Evolutionary conservation across 2,329 filamentous ascomycete species (phyloP).

Genomic region (Tolypocladium nubicola): DNA sequence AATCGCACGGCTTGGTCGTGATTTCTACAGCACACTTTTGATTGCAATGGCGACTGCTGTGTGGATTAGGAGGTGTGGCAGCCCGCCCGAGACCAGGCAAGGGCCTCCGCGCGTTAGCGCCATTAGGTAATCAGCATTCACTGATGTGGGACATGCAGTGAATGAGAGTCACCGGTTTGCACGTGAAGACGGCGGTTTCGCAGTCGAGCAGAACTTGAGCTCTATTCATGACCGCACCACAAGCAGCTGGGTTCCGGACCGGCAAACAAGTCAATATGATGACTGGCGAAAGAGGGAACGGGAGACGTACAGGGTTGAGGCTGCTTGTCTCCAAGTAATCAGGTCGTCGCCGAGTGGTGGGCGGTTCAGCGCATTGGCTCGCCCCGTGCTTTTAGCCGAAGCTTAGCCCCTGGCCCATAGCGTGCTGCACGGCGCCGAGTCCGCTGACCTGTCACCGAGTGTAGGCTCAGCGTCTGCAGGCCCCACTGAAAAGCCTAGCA

Average conservation of each 20-base stretch:
- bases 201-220: background rate
- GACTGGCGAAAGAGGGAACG: background rate
- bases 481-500: background rate
- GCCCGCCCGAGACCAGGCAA: slow-evolving; percentile 3
- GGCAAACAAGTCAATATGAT: background rate
- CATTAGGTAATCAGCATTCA: slow-evolving; percentile 14
- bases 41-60: slow-evolving; percentile 15
- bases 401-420: background rate
- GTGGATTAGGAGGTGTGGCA: slow-evolving; percentile 18
- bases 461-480: background rate
- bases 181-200: background rate
- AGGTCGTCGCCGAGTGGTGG: background rate
- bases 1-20: background rate
- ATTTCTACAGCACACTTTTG: slow-evolving; percentile 2
- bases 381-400: background rate
- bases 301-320: background rate
- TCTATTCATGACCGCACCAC: background rate
- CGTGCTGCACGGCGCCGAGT: background rate
- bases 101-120: slow-evolving; percentile 8
- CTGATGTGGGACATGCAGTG: background rate
- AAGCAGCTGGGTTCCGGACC: background rate
- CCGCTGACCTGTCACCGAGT: background rate
- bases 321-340: background rate
- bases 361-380: background rate
- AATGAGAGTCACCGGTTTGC: background rate